Evolutionary conservation across 129 eudicot species (phyloP), one percentile per base, ranked within the genome.

Genomic region (Deinandra increscens): DNA sequence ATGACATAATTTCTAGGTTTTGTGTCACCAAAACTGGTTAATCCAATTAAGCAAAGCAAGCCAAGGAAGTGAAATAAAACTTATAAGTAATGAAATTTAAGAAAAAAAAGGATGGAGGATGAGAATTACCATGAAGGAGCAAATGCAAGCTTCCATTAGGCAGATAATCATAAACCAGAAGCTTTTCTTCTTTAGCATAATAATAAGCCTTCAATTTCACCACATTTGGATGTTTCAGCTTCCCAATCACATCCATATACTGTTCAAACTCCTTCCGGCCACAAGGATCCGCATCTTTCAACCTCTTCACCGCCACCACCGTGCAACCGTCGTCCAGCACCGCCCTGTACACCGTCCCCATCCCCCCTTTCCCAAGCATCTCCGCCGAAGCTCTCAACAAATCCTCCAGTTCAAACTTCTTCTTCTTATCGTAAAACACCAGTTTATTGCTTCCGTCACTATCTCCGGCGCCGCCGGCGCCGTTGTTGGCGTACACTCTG

Each of bases 161-260:
- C 10, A 93, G 78, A 75, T 87, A 93, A 81, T 93, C 99, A 72
- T 89, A 93, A 9, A 93, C 97, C 65, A 93, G 90, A 46, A 93
- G 75, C 76, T 93, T 93, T 73, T 93, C 99, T 66, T 93, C 97
- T 42, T 85, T 93, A 0, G 99, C 99, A 79, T 85, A 93, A 68
- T 89, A 93, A 37, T 86, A 93, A 77, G 95, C 99, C 76, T 90
- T 87, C 61, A 93, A 82, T 56, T 81, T 89, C 61, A 89, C 95
- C 11, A 93, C 74, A 75, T 93, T 89, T 3, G 74, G 86, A 69
- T 93, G 99, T 61, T 76, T 87, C 33, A 93, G 73, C 85, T 84
- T 93, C 79, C 99, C 99, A 81, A 93, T 89, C 7, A 93, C 92
- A 82, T 89, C 99, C 99, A 93, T 93, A 65, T 93, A 93, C 82